Percentiles rank a stretch among this genome's conserved stretches.
phyloP scores from a whole-genome alignment of 2,329 filamentous ascomycete genomes.

The Lizonia empirigonia region DNA sequence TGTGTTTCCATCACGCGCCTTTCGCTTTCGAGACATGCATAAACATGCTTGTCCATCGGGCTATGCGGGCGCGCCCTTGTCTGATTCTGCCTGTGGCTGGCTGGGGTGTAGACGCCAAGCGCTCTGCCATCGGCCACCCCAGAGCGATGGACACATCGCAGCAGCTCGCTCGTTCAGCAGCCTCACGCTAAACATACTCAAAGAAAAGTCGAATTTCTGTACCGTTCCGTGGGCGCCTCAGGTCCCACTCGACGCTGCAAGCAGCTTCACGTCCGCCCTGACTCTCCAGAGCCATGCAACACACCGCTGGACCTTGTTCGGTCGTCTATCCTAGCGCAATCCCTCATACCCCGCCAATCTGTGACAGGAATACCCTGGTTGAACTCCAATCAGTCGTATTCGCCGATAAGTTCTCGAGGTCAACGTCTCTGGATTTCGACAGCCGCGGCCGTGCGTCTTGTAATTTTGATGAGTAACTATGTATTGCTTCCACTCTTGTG shows the following conservation, averaged over 20 bases:
- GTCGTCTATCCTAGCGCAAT: constrained; percentile 11
- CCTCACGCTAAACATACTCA: constrained; percentile 13
- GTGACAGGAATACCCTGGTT: constrained; percentile 4
- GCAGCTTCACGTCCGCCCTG: constrained; percentile 10
- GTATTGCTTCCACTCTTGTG: constrained; percentile 1
- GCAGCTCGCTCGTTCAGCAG: constrained; percentile 20
- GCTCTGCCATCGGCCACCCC: constrained; percentile 16
- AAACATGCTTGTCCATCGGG: neutral
- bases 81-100: constrained; percentile 12
- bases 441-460: constrained; percentile 4
- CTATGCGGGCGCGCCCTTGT: constrained; percentile 14
- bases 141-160: constrained; percentile 4
- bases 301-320: constrained; percentile 14
- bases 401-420: constrained; percentile 8
- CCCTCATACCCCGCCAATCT: constrained; percentile 5
- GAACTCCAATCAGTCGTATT: neutral
- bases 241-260: constrained; percentile 10
- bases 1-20: constrained; percentile 21
- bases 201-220: constrained; percentile 4
- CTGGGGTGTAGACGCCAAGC: constrained; percentile 2
- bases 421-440: constrained; percentile 5
- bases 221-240: constrained; percentile 3
- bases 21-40: constrained; percentile 19
- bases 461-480: neutral
- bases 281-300: constrained; percentile 13